Evolutionary conservation across 495 filamentous ascomycete species (phyloP).

Genomic region (Beverwykella pulmonaria): DNA sequence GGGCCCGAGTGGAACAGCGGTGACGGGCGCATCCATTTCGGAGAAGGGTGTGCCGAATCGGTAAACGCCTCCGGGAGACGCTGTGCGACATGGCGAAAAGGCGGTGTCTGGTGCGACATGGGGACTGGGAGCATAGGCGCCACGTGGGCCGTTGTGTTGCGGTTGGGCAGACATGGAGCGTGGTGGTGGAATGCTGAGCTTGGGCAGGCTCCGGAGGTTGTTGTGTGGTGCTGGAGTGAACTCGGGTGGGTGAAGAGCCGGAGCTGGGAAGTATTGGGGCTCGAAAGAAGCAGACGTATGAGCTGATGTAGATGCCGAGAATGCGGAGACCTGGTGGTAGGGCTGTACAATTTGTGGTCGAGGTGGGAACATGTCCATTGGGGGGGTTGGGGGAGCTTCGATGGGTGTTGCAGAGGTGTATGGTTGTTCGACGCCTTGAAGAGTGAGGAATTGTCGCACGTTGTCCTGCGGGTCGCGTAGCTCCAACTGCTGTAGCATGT

Average conservation of each 20-base stretch:
- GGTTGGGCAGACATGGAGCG: conserved; percentile 41
- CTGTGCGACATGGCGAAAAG: conserved; percentile 43
- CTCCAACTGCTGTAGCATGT: conserved; percentile 66
- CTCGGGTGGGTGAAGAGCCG: conserved; percentile 34
- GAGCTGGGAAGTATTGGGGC: conserved; percentile 24
- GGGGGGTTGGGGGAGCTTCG: conserved; percentile 41
- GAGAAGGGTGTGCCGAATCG: conserved; percentile 80
- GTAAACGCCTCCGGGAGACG: conserved; percentile 59
- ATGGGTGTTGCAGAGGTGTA: conserved; percentile 45
- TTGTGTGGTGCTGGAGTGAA: conserved; percentile 37
- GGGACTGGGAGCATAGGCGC: conserved; percentile 23
- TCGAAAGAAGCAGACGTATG: conserved; percentile 24
- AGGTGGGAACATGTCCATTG: conserved; percentile 47
- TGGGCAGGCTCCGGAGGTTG: conserved; percentile 45
- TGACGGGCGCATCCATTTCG: conserved; percentile 86
- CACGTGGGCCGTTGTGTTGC: conserved; percentile 18
- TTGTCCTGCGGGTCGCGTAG: conserved; percentile 85
- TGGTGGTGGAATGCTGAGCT: conserved; percentile 43
- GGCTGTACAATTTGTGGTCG: conserved; percentile 22
- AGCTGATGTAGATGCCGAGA: conserved; percentile 33
- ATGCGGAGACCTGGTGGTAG: conserved; percentile 18
- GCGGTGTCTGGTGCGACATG: conserved; percentile 31
- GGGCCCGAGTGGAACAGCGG: conserved; percentile 68
- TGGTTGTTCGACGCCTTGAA: conserved; percentile 63
- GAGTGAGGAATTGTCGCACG: conserved; percentile 81